A percentile compares a stretch with the other conserved stretches of the same genome.
These are phyloP conservation scores for Penicillium sp. DNA, from an alignment of 2,329 filamentous ascomycete genomes.

Conservation along the genomic window DNA sequence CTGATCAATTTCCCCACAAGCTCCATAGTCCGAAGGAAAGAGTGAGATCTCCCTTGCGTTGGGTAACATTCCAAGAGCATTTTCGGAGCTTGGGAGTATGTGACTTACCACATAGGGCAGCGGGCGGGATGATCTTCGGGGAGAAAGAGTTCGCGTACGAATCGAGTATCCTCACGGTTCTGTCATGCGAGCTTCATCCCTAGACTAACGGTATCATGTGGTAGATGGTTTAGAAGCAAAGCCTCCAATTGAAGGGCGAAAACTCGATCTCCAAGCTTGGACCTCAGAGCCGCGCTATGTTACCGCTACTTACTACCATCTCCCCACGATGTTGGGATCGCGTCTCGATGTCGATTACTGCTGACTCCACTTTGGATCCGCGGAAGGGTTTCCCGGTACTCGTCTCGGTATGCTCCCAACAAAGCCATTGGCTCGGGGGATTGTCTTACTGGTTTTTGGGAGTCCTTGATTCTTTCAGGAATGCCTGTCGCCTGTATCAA, in stretches of 20 bases:
- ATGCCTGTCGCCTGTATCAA: slow-evolving; percentile 11
- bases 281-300: background rate
- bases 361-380: background rate
- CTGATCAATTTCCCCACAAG: background rate
- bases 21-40: background rate
- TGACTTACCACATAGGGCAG: slow-evolving; percentile 10
- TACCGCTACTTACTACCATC: background rate
- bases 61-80: slow-evolving; percentile 16
- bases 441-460: background rate
- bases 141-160: background rate
- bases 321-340: background rate
- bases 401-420: slow-evolving; percentile 1
- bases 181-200: background rate
- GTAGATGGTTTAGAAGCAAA: background rate
- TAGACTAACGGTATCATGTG: slow-evolving; percentile 9
- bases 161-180: background rate
- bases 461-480: slow-evolving; percentile 22
- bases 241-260: background rate
- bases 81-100: slow-evolving; percentile 23
- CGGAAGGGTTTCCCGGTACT: background rate
- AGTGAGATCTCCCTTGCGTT: slow-evolving; percentile 11
- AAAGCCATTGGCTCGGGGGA: slow-evolving; percentile 12
- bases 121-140: slow-evolving; percentile 9
- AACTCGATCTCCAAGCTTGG: background rate
- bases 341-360: background rate